phyloP scores from a whole-genome alignment of 805 yeast species.

The Ogataea paradorogensis region DNA sequence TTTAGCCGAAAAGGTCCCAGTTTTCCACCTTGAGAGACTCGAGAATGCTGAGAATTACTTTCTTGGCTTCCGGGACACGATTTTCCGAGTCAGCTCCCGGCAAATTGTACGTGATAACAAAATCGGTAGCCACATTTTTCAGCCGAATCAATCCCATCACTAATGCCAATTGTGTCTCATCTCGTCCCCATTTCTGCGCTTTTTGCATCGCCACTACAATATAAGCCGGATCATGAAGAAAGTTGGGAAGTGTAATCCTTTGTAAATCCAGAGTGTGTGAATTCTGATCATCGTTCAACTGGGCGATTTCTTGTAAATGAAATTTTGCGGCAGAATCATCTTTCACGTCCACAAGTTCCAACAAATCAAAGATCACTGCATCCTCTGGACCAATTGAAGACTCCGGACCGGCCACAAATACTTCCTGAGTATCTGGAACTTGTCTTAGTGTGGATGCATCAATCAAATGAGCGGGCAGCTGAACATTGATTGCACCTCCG shows the following conservation, averaged over 20 bases:
- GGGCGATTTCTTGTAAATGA: constrained; percentile 57
- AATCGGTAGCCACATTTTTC: constrained; percentile 52
- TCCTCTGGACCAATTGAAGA: constrained; percentile 40
- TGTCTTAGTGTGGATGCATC: constrained; percentile 81
- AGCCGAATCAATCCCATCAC: constrained; percentile 59
- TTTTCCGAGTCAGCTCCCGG: constrained; percentile 41
- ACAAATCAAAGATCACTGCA: constrained; percentile 61
- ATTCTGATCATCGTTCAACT: constrained; percentile 35
- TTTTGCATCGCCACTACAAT: constrained; percentile 39
- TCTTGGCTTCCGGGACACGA: constrained; percentile 30
- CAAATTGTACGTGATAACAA: constrained; percentile 56
- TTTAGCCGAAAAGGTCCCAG: constrained; percentile 45
- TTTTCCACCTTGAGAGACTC: constrained; percentile 38
- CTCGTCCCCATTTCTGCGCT: constrained; percentile 51
- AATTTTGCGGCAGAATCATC: constrained; percentile 41
- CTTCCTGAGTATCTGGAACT: constrained; percentile 94
- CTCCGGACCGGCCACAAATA: constrained; percentile 47
- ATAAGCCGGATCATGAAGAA: constrained; percentile 27
- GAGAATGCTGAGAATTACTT: constrained; percentile 26
- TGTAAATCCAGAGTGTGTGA: constrained; percentile 9
- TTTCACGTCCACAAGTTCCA: constrained; percentile 45
- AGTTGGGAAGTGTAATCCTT: constrained; percentile 8
- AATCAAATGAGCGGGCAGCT: constrained; percentile 55
- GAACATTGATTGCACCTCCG: constrained; percentile 77
- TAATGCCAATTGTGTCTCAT: constrained; percentile 39